Base-by-base conservation (phyloP, 768 basidiomycete genomes). In the Tephrocybe sp. region DNA sequence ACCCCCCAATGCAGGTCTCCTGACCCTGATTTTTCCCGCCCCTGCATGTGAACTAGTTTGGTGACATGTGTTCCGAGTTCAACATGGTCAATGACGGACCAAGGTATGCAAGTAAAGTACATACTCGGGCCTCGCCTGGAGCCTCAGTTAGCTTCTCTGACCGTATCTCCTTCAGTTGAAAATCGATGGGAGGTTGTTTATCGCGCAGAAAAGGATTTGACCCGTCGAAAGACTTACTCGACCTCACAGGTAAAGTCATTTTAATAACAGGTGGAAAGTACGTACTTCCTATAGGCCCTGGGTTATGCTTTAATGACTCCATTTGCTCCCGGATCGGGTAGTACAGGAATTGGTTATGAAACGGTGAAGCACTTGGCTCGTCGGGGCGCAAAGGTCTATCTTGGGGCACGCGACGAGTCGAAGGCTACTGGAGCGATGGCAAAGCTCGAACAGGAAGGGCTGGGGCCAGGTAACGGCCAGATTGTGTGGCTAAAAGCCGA, bases 321-420 rank as follows among this genome's bases (percentile, higher is more conserved):
- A 37, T 34, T 18, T 18, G 21, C 13, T 31, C 5, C 16, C 13
- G 19, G 34, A 1, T 24, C 9, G 5, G 25, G 4, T 37, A 79
- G 77, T 38, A 58, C 70, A 0, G 78, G 80, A 1, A 70, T 80
- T 9, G 80, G 80, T 0, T 75, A 73, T 51, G 64, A 65, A 1
- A 79, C 76, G 0, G 69, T 75, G 12, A 69, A 71, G 42, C 69
- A 72, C 43, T 72, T 83, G 8, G 76, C 71, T 2, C 65, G 66
- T 9, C 67, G 66, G 16, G 78, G 80, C 6, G 79, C 79, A 3
- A 82, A 75, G 53, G 74, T 82, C 3, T 79, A 80, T 53, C 66
- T 82, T 53, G 77, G 69, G 0, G 71, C 76, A 4, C 71, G 79
- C 4, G 70, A 62, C 51, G 70, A 71, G 51, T 52, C 51, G 8